Percentiles rank a stretch among this genome's conserved stretches.
These are phyloP conservation scores for Penicillium frequentans DNA, from an alignment of 2,329 filamentous ascomycete genomes.

Conservation along the genomic window DNA sequence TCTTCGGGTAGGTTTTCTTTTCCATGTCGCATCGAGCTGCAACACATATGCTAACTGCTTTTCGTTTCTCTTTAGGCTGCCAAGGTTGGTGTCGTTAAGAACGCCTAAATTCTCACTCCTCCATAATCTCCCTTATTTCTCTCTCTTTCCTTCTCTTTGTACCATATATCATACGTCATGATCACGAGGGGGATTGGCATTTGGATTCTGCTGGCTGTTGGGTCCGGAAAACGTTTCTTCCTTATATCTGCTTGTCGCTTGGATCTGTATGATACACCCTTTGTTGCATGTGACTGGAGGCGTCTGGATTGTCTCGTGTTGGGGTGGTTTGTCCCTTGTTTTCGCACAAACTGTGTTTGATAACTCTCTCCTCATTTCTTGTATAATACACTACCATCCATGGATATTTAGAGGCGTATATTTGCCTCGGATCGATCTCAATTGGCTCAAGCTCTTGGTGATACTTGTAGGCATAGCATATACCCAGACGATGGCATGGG, in stretches of 20 bases:
- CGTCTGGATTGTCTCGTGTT: slow-evolving; percentile 31
- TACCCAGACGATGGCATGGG: background rate
- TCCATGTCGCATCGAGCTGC: background rate
- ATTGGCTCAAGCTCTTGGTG: background rate
- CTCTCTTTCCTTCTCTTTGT: slow-evolving; percentile 25
- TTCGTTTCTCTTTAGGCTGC: slow-evolving; percentile 57
- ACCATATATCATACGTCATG: slow-evolving; percentile 36
- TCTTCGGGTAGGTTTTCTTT: slow-evolving; percentile 58
- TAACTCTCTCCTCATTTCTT: slow-evolving; percentile 36
- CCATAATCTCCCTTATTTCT: slow-evolving; percentile 8
- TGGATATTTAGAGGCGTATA: slow-evolving; percentile 6
- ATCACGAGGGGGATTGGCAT: slow-evolving; percentile 26
- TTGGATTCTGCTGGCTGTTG: slow-evolving; percentile 24
- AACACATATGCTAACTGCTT: slow-evolving; percentile 1
- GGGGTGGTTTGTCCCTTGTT: slow-evolving; percentile 20
- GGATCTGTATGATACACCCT: slow-evolving; percentile 36
- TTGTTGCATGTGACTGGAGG: slow-evolving; percentile 30
- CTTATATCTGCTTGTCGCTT: slow-evolving; percentile 28
- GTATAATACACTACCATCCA: slow-evolving; percentile 31
- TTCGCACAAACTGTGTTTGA: slow-evolving; percentile 18
- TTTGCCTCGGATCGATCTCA: slow-evolving; percentile 7
- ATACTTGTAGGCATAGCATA: background rate
- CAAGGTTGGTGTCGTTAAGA: slow-evolving; percentile 96
- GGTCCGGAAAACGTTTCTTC: slow-evolving; percentile 21
- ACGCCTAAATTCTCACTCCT: slow-evolving; percentile 45